phyloP scores from a whole-genome alignment of 2,329 filamentous ascomycete genomes.

The Lachnellula hyalina region DNA sequence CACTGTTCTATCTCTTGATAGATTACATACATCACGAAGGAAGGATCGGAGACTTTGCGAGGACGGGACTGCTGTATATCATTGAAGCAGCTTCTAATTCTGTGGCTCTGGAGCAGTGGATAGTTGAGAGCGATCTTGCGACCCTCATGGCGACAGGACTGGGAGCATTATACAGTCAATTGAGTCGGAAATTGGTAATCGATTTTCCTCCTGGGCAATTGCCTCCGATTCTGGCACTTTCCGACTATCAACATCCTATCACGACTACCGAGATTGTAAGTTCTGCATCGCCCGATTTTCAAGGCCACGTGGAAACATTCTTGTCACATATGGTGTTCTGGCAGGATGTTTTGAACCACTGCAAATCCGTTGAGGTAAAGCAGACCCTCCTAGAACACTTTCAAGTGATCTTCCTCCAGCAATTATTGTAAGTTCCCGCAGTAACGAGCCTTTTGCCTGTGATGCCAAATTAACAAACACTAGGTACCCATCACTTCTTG shows the following conservation, averaged over 20 bases:
- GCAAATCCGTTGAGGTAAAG: constrained; percentile 84
- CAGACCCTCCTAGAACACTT: constrained; percentile 94
- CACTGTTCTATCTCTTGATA: constrained; percentile 89
- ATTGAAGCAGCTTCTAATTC: constrained; percentile 89
- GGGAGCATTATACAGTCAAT: constrained; percentile 65
- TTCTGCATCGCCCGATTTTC: constrained; percentile 69
- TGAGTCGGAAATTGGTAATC: constrained; percentile 75
- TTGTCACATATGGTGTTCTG: constrained; percentile 93
- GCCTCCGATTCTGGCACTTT: constrained; percentile 79
- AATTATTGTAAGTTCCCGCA: constrained; percentile 64
- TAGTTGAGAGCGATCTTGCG: constrained; percentile 92
- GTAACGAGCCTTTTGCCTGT: not conserved
- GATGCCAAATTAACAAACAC: constrained; percentile 12
- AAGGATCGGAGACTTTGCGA: constrained; percentile 88
- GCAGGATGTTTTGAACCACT: constrained; percentile 97
- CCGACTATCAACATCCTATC: constrained; percentile 76
- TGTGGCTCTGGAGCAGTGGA: constrained; percentile 82
- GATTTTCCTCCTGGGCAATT: constrained; percentile 68
- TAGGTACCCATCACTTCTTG: constrained; percentile 89
- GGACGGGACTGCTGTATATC: constrained; percentile 90
- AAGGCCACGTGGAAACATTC: constrained; percentile 86
- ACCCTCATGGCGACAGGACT: constrained; percentile 96
- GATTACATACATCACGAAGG: constrained; percentile 97
- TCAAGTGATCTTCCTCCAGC: constrained; percentile 91
- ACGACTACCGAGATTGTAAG: constrained; percentile 66